Evolutionary conservation across 257 asterid genomes (phyloP), one percentile per base, ranked within the genome.

Genomic region (Gentiana dahurica): DNA sequence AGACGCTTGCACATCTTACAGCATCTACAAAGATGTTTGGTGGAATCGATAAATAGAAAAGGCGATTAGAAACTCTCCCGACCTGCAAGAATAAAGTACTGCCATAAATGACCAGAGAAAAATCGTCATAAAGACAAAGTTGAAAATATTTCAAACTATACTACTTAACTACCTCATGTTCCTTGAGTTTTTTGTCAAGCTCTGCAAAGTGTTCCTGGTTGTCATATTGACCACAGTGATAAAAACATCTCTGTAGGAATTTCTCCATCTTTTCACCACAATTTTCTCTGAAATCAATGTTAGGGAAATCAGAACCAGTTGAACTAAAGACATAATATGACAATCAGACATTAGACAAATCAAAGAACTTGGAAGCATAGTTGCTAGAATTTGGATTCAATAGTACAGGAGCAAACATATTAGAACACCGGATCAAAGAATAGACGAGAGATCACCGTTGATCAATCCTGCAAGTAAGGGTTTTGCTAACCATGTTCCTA

Each of bases 401-500:
- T 44, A 3, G 50, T 51, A 44, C 12, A 33, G 0, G 4, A 47
- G 13, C 46, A 2, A 51, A 6, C 3, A 68, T 47, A 3, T 34
- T 8, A n/a, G 64, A 45, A 72, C n/a, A n/a, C 12, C 13, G 63
- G 70, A 48, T 12, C 36, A 49, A 6, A 10, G 10, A 58, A 53
- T 48, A 60, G 12, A 59, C 60, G 48, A 56, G 52, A 0, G 58
- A 45, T 9, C 64, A 91, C 98, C 95, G 81, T 76, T 87, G 77
- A 73, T 91, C 98, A 24, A 91, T 91, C 77, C 98, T 73, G 79
- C 96, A 88, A 64, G 98, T 85, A 68, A 91, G 99, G 11, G 98
- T 91, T 68, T 47, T 81, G 82, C 96, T 83, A 73, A 91, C 93
- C 93, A 91, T 87, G 65, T 71, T 66, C 68, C 99, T 74, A 53